These are phyloP conservation scores for Picea sitchensis DNA, from an alignment of 75 land plant species.

Conservation along the genomic window DNA sequence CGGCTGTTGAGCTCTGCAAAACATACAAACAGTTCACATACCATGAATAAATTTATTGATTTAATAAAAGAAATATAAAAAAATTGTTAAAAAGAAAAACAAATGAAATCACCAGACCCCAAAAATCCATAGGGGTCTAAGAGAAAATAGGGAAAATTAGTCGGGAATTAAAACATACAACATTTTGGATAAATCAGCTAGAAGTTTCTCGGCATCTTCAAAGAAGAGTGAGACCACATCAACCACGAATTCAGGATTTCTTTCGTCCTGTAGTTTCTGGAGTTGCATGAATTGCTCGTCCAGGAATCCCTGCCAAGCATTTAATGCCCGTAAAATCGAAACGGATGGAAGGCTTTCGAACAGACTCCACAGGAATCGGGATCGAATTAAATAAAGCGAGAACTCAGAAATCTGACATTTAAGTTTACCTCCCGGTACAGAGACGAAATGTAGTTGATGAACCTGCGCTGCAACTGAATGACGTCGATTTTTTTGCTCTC, in stretches of 20 bases:
- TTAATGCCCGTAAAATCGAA: neutral
- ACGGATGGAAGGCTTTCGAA: neutral
- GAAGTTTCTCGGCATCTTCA: constrained; percentile 67
- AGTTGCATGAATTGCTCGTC: constrained; percentile 79
- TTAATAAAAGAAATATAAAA: neutral
- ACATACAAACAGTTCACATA: neutral
- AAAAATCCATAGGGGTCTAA: neutral
- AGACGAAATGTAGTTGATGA: no score
- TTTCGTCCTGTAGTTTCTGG: constrained; percentile 70
- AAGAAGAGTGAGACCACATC: constrained; percentile 71
- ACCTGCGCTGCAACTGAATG: no score
- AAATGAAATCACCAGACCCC: neutral
- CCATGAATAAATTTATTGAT: neutral
- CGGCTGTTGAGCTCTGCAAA: constrained; percentile 37
- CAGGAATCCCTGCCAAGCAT: constrained; percentile 43
- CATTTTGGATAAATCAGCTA: constrained; percentile 40
- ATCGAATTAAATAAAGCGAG: neutral
- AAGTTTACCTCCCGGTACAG: constrained; percentile 23
- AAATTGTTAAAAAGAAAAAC: neutral
- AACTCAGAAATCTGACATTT: neutral
- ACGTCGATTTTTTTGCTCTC: no score
- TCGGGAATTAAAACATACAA: constrained; percentile 28
- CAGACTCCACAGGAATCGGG: neutral
- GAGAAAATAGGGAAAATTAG: no score
- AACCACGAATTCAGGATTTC: constrained; percentile 67